These are phyloP conservation scores for Agarophyton chilense DNA, from an alignment of 23 red algal genomes.

Conservation along the genomic window DNA sequence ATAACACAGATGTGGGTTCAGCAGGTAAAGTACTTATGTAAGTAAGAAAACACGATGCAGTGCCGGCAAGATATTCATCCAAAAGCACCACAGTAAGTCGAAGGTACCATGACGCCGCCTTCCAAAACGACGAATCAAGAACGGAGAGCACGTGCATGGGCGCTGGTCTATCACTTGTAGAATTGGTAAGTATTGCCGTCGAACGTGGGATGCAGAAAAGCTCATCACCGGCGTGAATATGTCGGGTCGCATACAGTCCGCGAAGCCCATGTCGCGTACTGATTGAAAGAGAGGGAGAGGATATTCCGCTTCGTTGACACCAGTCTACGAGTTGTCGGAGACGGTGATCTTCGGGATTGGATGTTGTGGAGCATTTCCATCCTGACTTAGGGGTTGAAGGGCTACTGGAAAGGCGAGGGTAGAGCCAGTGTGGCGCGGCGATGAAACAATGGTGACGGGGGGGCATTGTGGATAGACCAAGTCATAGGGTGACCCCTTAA, in stretches of 20 bases:
- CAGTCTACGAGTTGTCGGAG: background rate
- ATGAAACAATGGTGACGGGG: background rate
- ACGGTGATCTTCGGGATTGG: background rate
- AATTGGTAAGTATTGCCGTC: background rate
- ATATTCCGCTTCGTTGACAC: background rate
- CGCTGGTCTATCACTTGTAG: background rate
- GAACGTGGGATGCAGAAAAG: constrained; percentile 40
- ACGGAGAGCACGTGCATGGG: constrained; percentile 7
- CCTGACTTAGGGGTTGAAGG: background rate
- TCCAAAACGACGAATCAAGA: constrained; percentile 26
- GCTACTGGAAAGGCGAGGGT: background rate
- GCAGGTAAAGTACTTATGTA: constrained; percentile 37
- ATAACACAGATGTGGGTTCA: constrained; percentile 39
- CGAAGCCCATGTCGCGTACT: constrained; percentile 16
- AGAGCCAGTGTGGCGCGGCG: background rate
- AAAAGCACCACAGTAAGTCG: constrained; percentile 48
- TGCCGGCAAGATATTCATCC: constrained; percentile 33
- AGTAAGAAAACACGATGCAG: background rate
- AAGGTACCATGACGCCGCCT: constrained; percentile 26
- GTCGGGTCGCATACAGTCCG: constrained; percentile 39
- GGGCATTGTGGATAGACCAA: background rate
- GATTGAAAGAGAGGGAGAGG: background rate
- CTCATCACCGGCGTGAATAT: constrained; percentile 18
- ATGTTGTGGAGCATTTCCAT: background rate
- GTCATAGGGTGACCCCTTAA: no score